A percentile compares a stretch with the other conserved stretches of the same genome.
These are phyloP conservation scores for Inga leiocalycina DNA, from an alignment of 306 rosid species.

Conservation along the genomic window DNA sequence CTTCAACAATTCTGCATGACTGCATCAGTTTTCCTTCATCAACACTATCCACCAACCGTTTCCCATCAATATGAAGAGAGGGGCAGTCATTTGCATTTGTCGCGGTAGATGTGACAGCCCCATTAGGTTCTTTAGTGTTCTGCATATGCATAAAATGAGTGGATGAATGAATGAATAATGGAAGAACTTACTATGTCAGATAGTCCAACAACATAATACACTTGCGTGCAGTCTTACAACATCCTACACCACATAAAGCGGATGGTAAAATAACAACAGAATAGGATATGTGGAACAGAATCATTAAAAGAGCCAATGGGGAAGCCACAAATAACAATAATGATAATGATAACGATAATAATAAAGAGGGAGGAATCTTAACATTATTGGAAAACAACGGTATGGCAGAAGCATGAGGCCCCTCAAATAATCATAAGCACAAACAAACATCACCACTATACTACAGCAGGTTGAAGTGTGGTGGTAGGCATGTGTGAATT, in stretches of 20 bases:
- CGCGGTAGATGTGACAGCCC: constrained; percentile 46
- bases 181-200: constrained; percentile 20
- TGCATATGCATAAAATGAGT: constrained; percentile 45
- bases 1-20: constrained; percentile 81
- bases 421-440: constrained; percentile 5
- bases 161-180: constrained; percentile 31
- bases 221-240: constrained; percentile 9
- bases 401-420: constrained; percentile 12
- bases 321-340: neutral
- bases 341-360: too few relatives aligned
- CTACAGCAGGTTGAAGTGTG: neutral
- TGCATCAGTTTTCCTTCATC: constrained; percentile 87
- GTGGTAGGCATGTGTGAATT: neutral
- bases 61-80: constrained; percentile 54
- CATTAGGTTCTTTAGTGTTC: constrained; percentile 52
- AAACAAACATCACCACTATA: neutral
- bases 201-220: constrained; percentile 13
- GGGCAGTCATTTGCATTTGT: constrained; percentile 48
- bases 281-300: constrained; percentile 5
- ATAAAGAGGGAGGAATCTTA: neutral
- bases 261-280: constrained; percentile 25
- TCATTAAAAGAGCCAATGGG: constrained; percentile 17
- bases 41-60: constrained; percentile 43
- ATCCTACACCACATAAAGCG: neutral
- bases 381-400: constrained; percentile 19